Base-by-base conservation (phyloP, 176 grass and related monocot genomes). In the Carex pumila region DNA sequence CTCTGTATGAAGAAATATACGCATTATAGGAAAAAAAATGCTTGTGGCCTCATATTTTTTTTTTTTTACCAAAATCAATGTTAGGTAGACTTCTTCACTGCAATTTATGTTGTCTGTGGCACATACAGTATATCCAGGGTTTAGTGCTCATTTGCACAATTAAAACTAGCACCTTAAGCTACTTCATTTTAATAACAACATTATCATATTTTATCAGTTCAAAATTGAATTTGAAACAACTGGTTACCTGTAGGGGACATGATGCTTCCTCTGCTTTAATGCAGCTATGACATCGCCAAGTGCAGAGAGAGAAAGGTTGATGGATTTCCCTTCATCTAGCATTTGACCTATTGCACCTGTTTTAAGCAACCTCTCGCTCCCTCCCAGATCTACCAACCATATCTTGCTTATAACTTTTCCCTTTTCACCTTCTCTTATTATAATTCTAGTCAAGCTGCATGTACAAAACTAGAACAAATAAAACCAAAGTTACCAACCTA, bases 371-470 rank as follows among this genome's bases (percentile, higher is more conserved):
- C 96, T 83, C 88, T 98, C 93, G 8, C 92, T 98, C 70, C 96
- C 96, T 15, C 96, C 96, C 12, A 98, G 91, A 75, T 98, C 96
- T 3, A 98, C 82, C 19, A 98, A 81, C 96, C 91, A 98, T 47
- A 98, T 84, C 65, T 98, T 98, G 86, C 93, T 95, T 34, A 86
- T 61, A 72, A 72, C 9, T 85, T 89, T 66, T 90, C 68, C 88
- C 21, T 63, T 89, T 9, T 67, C 85, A 63, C 73, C 64, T 34
- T 81, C 88, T 72, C 81, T 83, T 90, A 98, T 95, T 65, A 88
- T 93, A 79, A 98, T 92, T 90, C 96, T 98, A 71, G 93, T 98
- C 89, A 98, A 90, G 87, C 96, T 98, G 90, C 88, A 97, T 80
- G 85, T 18, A 90, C 57, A 90, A 64, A 88, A 86, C 95, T 98